Evolutionary conservation across 2,329 filamentous ascomycete genomes (phyloP).

Genomic region (Fulvia fulva): DNA sequence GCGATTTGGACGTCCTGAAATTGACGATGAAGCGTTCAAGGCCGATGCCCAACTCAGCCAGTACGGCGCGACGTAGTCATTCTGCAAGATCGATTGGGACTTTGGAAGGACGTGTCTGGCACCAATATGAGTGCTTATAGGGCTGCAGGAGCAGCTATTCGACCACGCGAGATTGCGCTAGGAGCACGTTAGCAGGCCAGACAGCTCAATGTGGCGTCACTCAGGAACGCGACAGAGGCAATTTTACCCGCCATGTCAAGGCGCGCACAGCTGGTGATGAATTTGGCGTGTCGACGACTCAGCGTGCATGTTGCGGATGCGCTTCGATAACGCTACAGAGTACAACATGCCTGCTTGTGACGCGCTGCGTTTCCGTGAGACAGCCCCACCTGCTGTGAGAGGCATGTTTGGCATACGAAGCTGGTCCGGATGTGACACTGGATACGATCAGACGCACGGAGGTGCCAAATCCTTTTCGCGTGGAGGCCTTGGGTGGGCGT

Average conservation of each 20-base stretch:
- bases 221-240: not conserved
- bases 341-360: slow-evolving; percentile 6
- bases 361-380: not conserved
- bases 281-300: not conserved
- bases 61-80: not conserved
- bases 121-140: slow-evolving; percentile 3
- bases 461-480: not conserved
- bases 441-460: not conserved
- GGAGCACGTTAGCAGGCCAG: not conserved
- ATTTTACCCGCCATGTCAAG: not conserved
- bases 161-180: slow-evolving; percentile 3
- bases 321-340: not conserved
- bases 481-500: not conserved
- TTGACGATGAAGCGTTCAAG: not conserved
- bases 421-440: not conserved
- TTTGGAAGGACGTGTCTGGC: not conserved
- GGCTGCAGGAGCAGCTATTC: slow-evolving; percentile 5
- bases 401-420: not conserved
- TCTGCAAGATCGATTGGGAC: not conserved
- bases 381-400: not conserved
- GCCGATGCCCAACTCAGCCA: not conserved
- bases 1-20: not conserved
- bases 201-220: not conserved
- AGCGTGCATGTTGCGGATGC: not conserved
- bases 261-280: not conserved